phyloP scores from a whole-genome alignment of 352 stramenopile genomes.

The Phytophthora fragariae region DNA sequence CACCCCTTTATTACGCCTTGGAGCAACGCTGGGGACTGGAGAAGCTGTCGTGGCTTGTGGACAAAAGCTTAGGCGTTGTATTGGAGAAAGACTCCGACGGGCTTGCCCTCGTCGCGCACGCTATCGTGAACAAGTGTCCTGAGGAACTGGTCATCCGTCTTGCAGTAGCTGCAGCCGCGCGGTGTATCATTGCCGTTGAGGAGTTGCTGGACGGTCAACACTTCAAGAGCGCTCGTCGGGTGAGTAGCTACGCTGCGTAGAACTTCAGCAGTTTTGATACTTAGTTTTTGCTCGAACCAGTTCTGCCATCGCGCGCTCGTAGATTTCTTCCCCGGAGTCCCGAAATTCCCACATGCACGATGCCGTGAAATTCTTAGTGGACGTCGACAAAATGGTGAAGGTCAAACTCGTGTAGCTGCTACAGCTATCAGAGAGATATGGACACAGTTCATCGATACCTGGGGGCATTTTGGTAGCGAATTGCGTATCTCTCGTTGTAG shows the following conservation, averaged over 20 bases:
- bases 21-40: conserved; percentile 49
- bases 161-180: conserved; percentile 52
- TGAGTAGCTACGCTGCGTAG: conserved; percentile 21
- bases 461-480: conserved; percentile 62
- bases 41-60: conserved; percentile 64
- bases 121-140: conserved; percentile 47
- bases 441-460: conserved; percentile 64
- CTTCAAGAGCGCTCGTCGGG: conserved; percentile 60
- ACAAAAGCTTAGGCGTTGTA: conserved; percentile 43
- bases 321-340: conserved; percentile 68
- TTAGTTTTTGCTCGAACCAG: conserved; percentile 23
- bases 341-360: conserved; percentile 61
- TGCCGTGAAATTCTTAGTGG: conserved; percentile 39
- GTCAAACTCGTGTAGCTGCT: conserved; percentile 20
- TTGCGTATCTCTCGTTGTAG: background rate
- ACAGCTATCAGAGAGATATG: conserved; percentile 47
- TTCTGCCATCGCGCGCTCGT: conserved; percentile 53
- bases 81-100: conserved; percentile 62
- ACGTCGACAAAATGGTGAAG: conserved; percentile 9
- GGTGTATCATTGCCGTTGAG: conserved; percentile 31
- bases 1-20: conserved; percentile 51
- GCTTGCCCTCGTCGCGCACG: conserved; percentile 50
- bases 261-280: background rate
- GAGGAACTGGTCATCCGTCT: conserved; percentile 66
- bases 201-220: conserved; percentile 47